phyloP scores from a whole-genome alignment of 805 yeast species.

The Saccharomycopsis microspora region DNA sequence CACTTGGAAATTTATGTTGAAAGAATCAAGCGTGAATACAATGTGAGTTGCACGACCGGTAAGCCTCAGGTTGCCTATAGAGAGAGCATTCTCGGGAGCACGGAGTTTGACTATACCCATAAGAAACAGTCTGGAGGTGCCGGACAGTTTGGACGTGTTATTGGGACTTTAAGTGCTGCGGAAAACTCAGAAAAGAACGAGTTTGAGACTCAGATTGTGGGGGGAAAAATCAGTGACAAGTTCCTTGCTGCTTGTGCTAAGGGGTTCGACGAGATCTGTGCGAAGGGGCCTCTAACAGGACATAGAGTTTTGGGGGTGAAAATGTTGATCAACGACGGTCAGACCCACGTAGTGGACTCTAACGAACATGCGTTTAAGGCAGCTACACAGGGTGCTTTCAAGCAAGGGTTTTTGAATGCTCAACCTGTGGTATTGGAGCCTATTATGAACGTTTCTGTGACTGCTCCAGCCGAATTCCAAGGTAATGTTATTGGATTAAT shows the following conservation, averaged over 20 bases:
- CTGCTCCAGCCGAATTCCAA: constrained; percentile 96
- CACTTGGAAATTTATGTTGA: constrained; percentile 97
- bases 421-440: constrained; percentile 91
- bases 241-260: constrained; percentile 87
- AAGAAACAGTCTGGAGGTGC: constrained; percentile 99
- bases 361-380: constrained; percentile 91
- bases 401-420: constrained; percentile 75
- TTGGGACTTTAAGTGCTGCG: constrained; percentile 63
- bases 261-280: constrained; percentile 91
- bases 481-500: constrained; percentile 83
- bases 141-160: constrained; percentile 96
- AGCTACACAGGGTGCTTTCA: constrained; percentile 87
- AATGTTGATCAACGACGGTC: constrained; percentile 96
- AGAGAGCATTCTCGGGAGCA: constrained; percentile 68
- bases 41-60: constrained; percentile 91
- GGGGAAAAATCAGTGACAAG: constrained; percentile 95
- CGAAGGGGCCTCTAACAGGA: constrained; percentile 94
- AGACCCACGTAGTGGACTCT: constrained; percentile 93
- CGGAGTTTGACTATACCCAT: constrained; percentile 86
- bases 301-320: constrained; percentile 86
- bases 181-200: constrained; percentile 49
- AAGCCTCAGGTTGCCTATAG: constrained; percentile 97
- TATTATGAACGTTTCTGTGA: constrained; percentile 84
- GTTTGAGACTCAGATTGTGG: constrained; percentile 82
- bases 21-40: constrained; percentile 95